These are phyloP conservation scores for Chlorella sp. DNA, from an alignment of 139 green algal genomes.

Conservation along the genomic window DNA sequence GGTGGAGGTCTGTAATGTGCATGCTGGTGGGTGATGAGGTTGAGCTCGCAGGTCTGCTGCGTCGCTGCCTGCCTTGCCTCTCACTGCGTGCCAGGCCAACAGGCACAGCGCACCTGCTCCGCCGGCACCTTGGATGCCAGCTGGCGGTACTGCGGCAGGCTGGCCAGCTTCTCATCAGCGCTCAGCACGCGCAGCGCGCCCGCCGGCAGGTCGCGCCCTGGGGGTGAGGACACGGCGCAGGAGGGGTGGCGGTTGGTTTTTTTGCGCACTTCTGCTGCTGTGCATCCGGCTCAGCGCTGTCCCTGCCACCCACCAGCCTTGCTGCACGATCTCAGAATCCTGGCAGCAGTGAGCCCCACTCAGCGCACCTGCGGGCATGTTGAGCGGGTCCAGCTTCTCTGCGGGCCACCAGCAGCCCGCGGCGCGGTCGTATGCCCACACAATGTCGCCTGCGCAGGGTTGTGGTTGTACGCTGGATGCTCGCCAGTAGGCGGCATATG, in stretches of 20 bases:
- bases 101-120: slow-evolving; percentile 5
- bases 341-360: no score
- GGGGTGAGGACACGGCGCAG: background rate
- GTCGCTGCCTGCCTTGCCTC: no score
- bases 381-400: slow-evolving; percentile 68
- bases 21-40: no score
- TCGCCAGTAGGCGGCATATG: no score
- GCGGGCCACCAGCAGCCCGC: slow-evolving; percentile 62
- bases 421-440: slow-evolving; percentile 52
- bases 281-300: no score
- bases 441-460: slow-evolving; percentile 32
- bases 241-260: background rate
- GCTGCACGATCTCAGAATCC: no score
- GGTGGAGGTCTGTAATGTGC: no score
- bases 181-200: slow-evolving; percentile 44
- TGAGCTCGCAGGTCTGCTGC: no score
- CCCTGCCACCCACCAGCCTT: no score
- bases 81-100: no score
- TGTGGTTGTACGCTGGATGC: no score
- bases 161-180: slow-evolving; percentile 32
- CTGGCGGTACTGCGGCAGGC: slow-evolving; percentile 29
- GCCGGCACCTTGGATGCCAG: slow-evolving; percentile 16
- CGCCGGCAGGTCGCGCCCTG: slow-evolving; percentile 50
- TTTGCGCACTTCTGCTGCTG: no score
- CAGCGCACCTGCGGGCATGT: slow-evolving; percentile 19